phyloP scores from a whole-genome alignment of 1,284 basidiomycete species.

The Tilletia indica region DNA sequence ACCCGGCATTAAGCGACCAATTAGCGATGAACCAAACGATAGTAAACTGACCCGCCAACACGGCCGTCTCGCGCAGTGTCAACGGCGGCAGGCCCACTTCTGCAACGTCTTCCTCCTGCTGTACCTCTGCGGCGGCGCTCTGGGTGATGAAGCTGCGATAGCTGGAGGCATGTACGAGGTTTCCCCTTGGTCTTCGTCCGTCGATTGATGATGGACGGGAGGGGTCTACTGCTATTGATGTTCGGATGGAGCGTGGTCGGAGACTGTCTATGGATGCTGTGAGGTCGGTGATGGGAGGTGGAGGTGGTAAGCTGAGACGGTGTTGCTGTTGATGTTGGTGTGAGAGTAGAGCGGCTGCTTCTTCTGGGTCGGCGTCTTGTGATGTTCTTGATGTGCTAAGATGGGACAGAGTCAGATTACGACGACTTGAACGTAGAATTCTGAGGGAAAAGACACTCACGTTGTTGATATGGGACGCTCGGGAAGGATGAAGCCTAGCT shows the following conservation, averaged over 20 bases:
- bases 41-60: constrained; percentile 48
- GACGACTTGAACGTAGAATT: too few relatives aligned
- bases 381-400: not conserved
- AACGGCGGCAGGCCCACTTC: constrained; percentile 35
- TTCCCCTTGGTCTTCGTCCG: constrained; percentile 40
- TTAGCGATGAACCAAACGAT: constrained; percentile 54
- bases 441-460: not conserved
- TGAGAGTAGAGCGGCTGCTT: not conserved
- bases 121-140: not conserved
- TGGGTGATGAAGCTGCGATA: not conserved
- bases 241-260: constrained; percentile 1
- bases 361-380: constrained; percentile 1
- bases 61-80: constrained; percentile 43
- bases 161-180: constrained; percentile 17
- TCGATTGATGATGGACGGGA: constrained; percentile 51
- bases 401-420: too few relatives aligned
- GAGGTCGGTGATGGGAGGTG: not conserved
- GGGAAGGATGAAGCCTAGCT: constrained; percentile 43
- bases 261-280: constrained; percentile 14
- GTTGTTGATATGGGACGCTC: not conserved
- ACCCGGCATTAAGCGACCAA: constrained; percentile 49
- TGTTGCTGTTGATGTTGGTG: constrained; percentile 1
- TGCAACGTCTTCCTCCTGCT: not conserved
- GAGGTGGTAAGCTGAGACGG: not conserved
- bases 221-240: not conserved